phyloP scores from a whole-genome alignment of 176 grass and related monocot genomes.

The Tillandsia fasciculata region DNA sequence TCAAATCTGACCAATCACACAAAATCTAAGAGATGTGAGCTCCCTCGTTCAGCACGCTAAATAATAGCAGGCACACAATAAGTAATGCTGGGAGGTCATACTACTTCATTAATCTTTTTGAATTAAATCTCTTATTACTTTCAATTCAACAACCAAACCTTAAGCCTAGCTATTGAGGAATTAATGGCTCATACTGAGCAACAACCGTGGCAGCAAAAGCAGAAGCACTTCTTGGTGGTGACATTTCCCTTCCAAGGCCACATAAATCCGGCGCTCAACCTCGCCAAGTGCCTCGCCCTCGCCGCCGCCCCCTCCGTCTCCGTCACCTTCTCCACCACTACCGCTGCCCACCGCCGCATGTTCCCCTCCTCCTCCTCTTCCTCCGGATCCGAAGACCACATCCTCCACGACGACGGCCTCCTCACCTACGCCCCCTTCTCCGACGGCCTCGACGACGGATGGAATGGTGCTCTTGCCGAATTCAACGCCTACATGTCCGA shows the following conservation, averaged over 20 bases:
- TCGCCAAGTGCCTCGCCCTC: slow-evolving; percentile 27
- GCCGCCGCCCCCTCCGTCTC: slow-evolving; percentile 16
- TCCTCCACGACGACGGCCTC: slow-evolving; percentile 6
- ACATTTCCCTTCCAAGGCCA: slow-evolving; percentile 62
- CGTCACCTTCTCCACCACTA: slow-evolving; percentile 58
- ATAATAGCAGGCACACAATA: no score
- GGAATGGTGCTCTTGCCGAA: no score
- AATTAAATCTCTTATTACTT: no score
- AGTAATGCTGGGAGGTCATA: no score
- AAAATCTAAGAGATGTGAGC: no score
- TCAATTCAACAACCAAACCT: background rate
- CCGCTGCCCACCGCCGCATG: slow-evolving; percentile 43
- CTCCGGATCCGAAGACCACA: background rate
- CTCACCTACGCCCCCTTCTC: slow-evolving; percentile 45
- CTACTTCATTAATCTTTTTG: no score
- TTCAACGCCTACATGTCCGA: no score
- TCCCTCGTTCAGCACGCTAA: no score
- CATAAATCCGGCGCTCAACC: slow-evolving; percentile 61
- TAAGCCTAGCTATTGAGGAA: background rate
- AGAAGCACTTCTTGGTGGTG: slow-evolving; percentile 49
- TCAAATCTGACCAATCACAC: no score
- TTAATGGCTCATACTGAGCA: background rate
- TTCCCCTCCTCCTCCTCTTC: slow-evolving; percentile 20
- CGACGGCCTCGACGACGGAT: slow-evolving; percentile 26
- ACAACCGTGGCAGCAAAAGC: background rate